Conservation (phyloP, 257 asterid species). For the Capsicum baccatum region DNA sequence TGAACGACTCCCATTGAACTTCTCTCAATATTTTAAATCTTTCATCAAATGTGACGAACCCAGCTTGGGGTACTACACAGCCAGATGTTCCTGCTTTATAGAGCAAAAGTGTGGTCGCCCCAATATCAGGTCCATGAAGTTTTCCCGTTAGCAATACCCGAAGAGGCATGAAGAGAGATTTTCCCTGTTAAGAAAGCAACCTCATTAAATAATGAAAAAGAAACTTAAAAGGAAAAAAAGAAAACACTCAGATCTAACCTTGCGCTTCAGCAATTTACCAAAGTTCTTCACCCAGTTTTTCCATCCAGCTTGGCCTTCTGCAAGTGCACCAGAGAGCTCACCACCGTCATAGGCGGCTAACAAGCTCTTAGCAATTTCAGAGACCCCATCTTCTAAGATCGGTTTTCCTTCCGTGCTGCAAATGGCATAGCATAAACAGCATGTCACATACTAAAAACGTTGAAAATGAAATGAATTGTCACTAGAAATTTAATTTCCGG, state of each 20-base stretch:
- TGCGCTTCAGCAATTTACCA: slow-evolving; percentile 86
- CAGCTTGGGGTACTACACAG: slow-evolving; percentile 54
- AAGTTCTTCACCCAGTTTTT: slow-evolving; percentile 88
- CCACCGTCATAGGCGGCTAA: slow-evolving; percentile 79
- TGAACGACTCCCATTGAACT: slow-evolving; percentile 68
- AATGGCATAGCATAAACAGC: slow-evolving; percentile 17
- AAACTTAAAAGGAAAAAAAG: neutral
- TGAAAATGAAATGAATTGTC: too few relatives aligned
- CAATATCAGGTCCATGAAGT: slow-evolving; percentile 97
- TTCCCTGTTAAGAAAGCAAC: slow-evolving; percentile 64
- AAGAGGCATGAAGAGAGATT: slow-evolving; percentile 93
- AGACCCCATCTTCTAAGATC: slow-evolving; percentile 69
- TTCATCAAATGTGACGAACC: slow-evolving; percentile 63
- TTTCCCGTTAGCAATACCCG: slow-evolving; percentile 85
- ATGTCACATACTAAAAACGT: neutral
- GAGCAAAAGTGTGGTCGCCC: slow-evolving; percentile 61
- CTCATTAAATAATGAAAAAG: slow-evolving; percentile 1
- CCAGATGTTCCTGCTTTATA: slow-evolving; percentile 71
- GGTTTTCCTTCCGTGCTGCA: slow-evolving; percentile 78
- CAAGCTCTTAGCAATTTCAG: slow-evolving; percentile 78
- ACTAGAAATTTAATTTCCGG: too few relatives aligned
- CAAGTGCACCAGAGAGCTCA: slow-evolving; percentile 70
- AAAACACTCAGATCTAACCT: slow-evolving; percentile 49
- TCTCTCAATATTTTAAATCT: slow-evolving; percentile 66
- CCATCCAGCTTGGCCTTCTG: slow-evolving; percentile 84